A percentile compares a stretch with the other conserved stretches of the same genome.
Evolutionary conservation across 83 land plant species (phyloP).

Genomic region (Diphasiastrum complanatum): DNA sequence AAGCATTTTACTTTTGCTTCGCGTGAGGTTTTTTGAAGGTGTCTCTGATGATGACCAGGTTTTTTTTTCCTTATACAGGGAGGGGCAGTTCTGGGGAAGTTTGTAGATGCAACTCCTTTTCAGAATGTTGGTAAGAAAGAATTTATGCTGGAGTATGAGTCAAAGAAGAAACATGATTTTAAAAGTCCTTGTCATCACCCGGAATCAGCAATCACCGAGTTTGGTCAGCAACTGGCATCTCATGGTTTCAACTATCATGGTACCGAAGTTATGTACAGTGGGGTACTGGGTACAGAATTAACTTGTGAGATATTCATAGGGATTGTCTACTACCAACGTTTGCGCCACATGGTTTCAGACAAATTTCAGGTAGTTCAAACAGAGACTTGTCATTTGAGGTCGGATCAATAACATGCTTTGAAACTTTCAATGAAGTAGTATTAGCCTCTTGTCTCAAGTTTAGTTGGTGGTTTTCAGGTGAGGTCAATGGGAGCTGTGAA

Average conservation of each 20-base stretch:
- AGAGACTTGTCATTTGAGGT: neutral
- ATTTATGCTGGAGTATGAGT: neutral
- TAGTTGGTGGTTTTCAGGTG: conserved; percentile 45
- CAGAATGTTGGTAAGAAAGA: conserved; percentile 18
- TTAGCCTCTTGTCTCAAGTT: neutral
- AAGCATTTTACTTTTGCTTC: no score
- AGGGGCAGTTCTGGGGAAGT: conserved; percentile 70
- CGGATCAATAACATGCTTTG: no score
- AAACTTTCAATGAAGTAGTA: neutral
- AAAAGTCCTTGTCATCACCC: conserved; percentile 11
- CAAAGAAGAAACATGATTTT: neutral
- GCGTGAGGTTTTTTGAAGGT: no score
- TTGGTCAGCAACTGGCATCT: conserved; percentile 49
- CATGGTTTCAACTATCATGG: conserved; percentile 93
- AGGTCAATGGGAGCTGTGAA: conserved; percentile 83
- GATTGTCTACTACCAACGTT: conserved; percentile 87
- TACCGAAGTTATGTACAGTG: conserved; percentile 91
- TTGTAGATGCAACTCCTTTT: conserved; percentile 95
- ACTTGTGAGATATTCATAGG: conserved; percentile 93
- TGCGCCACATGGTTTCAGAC: conserved; percentile 99
- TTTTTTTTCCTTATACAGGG: no score
- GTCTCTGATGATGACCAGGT: no score
- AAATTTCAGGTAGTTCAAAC: conserved; percentile 90
- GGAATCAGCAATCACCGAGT: conserved; percentile 55
- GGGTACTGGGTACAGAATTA: conserved; percentile 81